Evolutionary conservation across 2,329 filamentous ascomycete genomes (phyloP).

Genomic region (Ramichloridium luteum): DNA sequence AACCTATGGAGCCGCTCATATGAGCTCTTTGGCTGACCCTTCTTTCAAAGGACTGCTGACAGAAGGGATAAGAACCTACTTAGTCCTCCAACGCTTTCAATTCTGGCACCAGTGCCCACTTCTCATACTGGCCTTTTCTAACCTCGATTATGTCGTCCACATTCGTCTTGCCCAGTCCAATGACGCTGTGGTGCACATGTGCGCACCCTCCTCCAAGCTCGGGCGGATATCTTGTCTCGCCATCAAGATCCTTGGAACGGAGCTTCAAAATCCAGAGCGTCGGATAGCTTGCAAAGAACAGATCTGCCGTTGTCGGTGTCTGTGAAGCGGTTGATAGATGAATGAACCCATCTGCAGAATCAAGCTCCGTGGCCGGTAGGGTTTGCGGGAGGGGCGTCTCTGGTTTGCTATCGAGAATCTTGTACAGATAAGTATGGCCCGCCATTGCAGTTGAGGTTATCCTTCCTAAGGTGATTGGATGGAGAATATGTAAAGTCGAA

Average conservation of each 20-base stretch:
- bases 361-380: conserved; percentile 15
- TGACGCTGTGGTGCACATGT: conserved; percentile 14
- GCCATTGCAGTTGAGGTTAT: too few relatives aligned
- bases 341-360: conserved; percentile 19
- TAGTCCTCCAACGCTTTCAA: too few relatives aligned
- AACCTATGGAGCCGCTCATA: too few relatives aligned
- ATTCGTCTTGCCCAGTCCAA: conserved; percentile 14
- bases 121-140: conserved; percentile 8
- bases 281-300: conserved; percentile 15
- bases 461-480: too few relatives aligned
- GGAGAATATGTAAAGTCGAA: too few relatives aligned
- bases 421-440: conserved; percentile 19
- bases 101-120: conserved; percentile 10
- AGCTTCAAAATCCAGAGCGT: conserved; percentile 19
- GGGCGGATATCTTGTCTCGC: conserved; percentile 11
- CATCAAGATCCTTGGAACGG: conserved; percentile 13
- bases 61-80: too few relatives aligned
- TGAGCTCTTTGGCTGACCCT: too few relatives aligned
- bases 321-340: conserved; percentile 19
- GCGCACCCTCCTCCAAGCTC: conserved; percentile 14
- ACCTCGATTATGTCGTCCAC: conserved; percentile 16
- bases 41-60: too few relatives aligned
- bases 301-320: conserved; percentile 18
- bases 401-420: conserved; percentile 17
- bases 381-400: conserved; percentile 16